Evolutionary conservation across 345 rosid genomes (phyloP).

Genomic region (Aegle marmelos): DNA sequence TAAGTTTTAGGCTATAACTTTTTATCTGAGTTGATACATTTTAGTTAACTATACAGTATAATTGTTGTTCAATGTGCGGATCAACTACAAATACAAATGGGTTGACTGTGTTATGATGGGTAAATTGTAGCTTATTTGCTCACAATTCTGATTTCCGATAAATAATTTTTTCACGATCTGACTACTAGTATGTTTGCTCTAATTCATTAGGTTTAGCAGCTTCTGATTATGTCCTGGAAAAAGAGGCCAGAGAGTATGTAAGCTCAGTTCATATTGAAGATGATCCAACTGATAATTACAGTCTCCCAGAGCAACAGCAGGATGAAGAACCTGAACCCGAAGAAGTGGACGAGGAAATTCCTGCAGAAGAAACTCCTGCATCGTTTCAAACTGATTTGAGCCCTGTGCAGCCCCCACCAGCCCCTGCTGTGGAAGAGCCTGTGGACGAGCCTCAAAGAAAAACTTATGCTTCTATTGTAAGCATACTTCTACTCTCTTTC

Average conservation of each 20-base stretch:
- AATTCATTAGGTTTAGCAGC: conserved; percentile 35
- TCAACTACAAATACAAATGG: not conserved
- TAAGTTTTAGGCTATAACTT: not conserved
- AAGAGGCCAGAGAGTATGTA: conserved; percentile 74
- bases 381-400: conserved; percentile 38
- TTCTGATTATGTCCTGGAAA: conserved; percentile 72
- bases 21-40: not conserved
- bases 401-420: conserved; percentile 42
- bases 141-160: not conserved
- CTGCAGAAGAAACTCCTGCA: conserved; percentile 45
- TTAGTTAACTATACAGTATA: not conserved
- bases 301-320: conserved; percentile 60
- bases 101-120: not conserved
- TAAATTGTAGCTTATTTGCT: not conserved
- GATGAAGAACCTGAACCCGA: conserved; percentile 61
- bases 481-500: conserved; percentile 22
- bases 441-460: conserved; percentile 60
- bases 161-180: not conserved
- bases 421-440: conserved; percentile 55
- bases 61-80: not conserved
- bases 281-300: conserved; percentile 60
- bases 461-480: conserved; percentile 91
- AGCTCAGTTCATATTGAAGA: conserved; percentile 66
- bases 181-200: conserved; percentile 6
- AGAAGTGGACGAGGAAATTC: conserved; percentile 57